phyloP scores from a whole-genome alignment of 345 rosid species.

The Bruguiera parviflora region DNA sequence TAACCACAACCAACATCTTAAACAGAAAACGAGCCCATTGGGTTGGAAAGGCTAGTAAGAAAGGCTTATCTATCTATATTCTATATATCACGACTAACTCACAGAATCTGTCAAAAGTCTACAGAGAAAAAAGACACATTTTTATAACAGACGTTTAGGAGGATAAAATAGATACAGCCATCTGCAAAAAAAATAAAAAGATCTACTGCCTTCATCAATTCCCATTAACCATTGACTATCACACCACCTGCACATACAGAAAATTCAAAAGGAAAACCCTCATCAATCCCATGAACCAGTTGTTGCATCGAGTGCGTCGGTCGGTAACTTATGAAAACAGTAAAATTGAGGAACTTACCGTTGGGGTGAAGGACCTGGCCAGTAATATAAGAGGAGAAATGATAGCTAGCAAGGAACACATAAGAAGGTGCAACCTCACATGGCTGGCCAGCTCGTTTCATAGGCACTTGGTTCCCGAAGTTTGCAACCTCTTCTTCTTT shows the following conservation, averaged over 20 bases:
- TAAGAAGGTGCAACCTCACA: slow-evolving; percentile 63
- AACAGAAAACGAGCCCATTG: too few relatives aligned
- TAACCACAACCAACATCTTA: too few relatives aligned
- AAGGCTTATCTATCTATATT: too few relatives aligned
- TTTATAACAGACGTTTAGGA: too few relatives aligned
- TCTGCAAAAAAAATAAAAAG: too few relatives aligned
- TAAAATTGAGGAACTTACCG: slow-evolving; percentile 28
- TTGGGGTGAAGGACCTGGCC: slow-evolving; percentile 85
- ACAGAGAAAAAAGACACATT: too few relatives aligned
- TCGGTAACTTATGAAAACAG: background rate
- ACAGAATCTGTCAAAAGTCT: too few relatives aligned
- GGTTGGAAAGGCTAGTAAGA: too few relatives aligned
- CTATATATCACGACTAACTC: too few relatives aligned
- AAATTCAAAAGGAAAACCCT: background rate
- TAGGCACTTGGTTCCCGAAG: slow-evolving; percentile 56
- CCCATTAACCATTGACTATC: slow-evolving; percentile 41
- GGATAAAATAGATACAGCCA: too few relatives aligned
- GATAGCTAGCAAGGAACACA: slow-evolving; percentile 70
- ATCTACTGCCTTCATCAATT: background rate
- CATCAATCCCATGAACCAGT: background rate
- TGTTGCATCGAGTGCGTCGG: background rate
- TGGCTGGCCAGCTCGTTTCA: slow-evolving; percentile 78
- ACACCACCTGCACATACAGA: slow-evolving; percentile 37
- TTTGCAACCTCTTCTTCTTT: slow-evolving; percentile 39
- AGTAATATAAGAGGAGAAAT: slow-evolving; percentile 72